A percentile compares a stretch with the other conserved stretches of the same genome.
Conservation (phyloP, 805 yeast species). For the Blastobotrys muscicola region DNA sequence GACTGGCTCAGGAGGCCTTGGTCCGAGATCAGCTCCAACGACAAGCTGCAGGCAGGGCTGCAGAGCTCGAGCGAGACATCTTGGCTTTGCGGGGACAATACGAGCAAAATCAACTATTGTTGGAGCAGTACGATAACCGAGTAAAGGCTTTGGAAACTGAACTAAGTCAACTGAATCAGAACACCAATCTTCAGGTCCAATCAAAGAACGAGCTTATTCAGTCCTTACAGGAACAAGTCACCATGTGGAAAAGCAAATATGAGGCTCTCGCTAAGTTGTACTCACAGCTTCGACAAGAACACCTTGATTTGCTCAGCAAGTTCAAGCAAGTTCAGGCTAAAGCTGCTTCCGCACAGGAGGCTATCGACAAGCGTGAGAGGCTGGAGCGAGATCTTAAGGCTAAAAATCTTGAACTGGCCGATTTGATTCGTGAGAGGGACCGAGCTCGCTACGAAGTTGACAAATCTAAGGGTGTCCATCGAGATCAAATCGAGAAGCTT, state of each 20-base stretch:
- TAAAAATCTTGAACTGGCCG: conserved; percentile 81
- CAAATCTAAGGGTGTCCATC: conserved; percentile 53
- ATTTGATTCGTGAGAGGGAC: conserved; percentile 80
- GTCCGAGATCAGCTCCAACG: conserved; percentile 57
- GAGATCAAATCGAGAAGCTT: conserved; percentile 53
- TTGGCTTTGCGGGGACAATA: conserved; percentile 67
- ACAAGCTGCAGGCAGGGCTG: conserved; percentile 68
- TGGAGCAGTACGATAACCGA: conserved; percentile 79
- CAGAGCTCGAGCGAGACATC: conserved; percentile 75
- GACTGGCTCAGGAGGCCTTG: conserved; percentile 60
- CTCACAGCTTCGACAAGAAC: conserved; percentile 87
- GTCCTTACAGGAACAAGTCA: conserved; percentile 63
- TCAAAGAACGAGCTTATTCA: conserved; percentile 67
- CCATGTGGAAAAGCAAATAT: conserved; percentile 75
- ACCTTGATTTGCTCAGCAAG: conserved; percentile 64
- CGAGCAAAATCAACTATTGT: conserved; percentile 73
- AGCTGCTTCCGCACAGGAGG: conserved; percentile 84
- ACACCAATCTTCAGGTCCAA: conserved; percentile 62
- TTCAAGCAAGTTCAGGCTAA: conserved; percentile 77
- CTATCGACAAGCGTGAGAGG: conserved; percentile 72
- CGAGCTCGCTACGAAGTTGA: conserved; percentile 79
- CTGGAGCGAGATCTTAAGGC: conserved; percentile 75
- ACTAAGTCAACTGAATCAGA: conserved; percentile 45
- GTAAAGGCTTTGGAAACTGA: conserved; percentile 77
- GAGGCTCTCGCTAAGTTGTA: conserved; percentile 83